A percentile compares a stretch with the other conserved stretches of the same genome.
These are phyloP conservation scores for Alternaria postmessia DNA, from an alignment of 2,329 filamentous ascomycete species.

Conservation along the genomic window DNA sequence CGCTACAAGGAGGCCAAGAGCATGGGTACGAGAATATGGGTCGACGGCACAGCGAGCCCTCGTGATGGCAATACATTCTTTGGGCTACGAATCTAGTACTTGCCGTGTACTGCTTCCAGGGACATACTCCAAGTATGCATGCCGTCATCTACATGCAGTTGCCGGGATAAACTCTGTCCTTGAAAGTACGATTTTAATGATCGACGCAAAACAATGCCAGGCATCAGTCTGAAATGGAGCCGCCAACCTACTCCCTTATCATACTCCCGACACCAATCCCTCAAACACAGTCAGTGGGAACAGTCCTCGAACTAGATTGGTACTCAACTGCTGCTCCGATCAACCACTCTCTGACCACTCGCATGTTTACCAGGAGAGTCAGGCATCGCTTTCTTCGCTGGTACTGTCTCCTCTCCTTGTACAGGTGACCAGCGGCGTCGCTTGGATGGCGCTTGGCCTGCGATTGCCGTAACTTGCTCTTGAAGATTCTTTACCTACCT, in stretches of 20 bases:
- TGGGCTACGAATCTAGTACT: not conserved
- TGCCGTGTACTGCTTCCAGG: not conserved
- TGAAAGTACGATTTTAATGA: not conserved
- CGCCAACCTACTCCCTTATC: not conserved
- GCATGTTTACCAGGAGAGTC: not conserved
- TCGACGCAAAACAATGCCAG: not conserved
- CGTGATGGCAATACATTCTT: not conserved
- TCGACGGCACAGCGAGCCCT: not conserved
- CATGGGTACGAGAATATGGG: not conserved
- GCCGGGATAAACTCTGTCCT: not conserved
- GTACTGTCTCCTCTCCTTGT: not conserved
- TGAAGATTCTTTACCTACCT: slow-evolving; percentile 57
- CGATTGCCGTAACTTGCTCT: slow-evolving; percentile 55
- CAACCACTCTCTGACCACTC: not conserved
- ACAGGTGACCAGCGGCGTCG: not conserved
- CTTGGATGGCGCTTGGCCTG: not conserved
- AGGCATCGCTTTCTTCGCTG: not conserved
- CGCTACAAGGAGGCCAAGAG: not conserved
- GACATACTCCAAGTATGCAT: not conserved
- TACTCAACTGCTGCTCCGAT: not conserved
- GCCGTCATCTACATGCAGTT: not conserved
- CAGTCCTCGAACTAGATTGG: not conserved
- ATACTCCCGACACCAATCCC: not conserved
- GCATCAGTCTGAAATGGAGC: not conserved
- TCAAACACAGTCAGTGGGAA: not conserved